A percentile compares a stretch with the other conserved stretches of the same genome.
phyloP scores from a whole-genome alignment of 441 rosid species.

The Bruguiera hainesii region DNA sequence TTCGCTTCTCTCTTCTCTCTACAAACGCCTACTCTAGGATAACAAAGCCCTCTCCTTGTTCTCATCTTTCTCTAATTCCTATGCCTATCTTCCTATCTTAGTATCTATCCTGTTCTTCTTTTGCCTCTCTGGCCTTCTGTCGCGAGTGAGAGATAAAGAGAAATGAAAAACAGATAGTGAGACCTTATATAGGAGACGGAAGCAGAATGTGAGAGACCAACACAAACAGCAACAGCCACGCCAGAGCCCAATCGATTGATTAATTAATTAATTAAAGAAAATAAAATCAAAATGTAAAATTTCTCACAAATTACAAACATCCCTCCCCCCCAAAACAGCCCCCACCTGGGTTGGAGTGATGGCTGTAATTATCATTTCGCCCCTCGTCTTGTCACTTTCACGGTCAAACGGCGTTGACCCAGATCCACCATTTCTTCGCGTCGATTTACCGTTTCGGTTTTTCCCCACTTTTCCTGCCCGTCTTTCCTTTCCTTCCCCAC shows the following conservation, averaged over 20 bases:
- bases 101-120: background rate
- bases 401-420: conserved; percentile 54
- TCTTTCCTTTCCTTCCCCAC: background rate
- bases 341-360: too few relatives aligned
- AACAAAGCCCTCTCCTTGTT: conserved; percentile 50
- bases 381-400: background rate
- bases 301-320: too few relatives aligned
- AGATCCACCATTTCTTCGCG: conserved; percentile 34
- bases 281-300: background rate
- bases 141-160: conserved; percentile 11
- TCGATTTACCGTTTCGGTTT: conserved; percentile 1
- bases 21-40: conserved; percentile 34
- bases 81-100: background rate
- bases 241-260: conserved; percentile 15
- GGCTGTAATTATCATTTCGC: too few relatives aligned
- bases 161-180: conserved; percentile 24
- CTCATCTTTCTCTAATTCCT: conserved; percentile 33
- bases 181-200: conserved; percentile 32
- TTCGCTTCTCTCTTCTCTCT: conserved; percentile 24
- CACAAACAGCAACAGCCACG: conserved; percentile 25
- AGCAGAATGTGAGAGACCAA: conserved; percentile 13
- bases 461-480: background rate
- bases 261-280: background rate
- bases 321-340: too few relatives aligned
- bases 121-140: background rate